These are phyloP conservation scores for Panaeolus papilionaceus DNA, from an alignment of 768 basidiomycete genomes.

Conservation along the genomic window DNA sequence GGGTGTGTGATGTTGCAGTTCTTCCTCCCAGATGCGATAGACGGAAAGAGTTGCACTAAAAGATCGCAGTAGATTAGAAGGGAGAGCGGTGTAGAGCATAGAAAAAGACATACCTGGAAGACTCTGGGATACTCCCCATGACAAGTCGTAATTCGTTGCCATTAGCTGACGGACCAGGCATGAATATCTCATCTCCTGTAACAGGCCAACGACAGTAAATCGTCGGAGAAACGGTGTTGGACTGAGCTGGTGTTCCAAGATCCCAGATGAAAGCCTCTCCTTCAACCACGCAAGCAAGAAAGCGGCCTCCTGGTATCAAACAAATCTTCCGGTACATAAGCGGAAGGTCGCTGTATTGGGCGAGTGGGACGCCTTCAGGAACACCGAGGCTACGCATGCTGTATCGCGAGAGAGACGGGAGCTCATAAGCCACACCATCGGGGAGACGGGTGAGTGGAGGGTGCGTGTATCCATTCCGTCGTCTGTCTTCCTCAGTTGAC, in stretches of 20 bases:
- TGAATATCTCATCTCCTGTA: neutral
- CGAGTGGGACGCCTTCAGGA: neutral
- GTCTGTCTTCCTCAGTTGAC: neutral
- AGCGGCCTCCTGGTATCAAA: slow-evolving; percentile 4
- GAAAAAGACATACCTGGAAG: neutral
- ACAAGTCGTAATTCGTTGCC: neutral
- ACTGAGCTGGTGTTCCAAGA: neutral
- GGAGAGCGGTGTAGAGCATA: neutral
- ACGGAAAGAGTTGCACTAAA: neutral
- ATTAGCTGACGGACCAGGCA: slow-evolving; percentile 2
- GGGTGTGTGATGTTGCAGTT: neutral
- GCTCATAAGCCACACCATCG: neutral
- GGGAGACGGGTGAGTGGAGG: neutral
- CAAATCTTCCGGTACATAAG: neutral
- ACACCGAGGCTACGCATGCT: neutral
- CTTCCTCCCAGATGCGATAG: neutral
- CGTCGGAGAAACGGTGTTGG: neutral
- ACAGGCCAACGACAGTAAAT: slow-evolving; percentile 8
- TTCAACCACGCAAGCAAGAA: neutral
- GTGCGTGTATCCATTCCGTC: neutral
- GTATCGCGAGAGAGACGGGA: neutral
- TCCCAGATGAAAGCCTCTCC: slow-evolving; percentile 3
- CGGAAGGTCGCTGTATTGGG: neutral
- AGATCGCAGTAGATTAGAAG: neutral
- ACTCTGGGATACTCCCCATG: neutral